Percentiles rank a stretch among this genome's conserved stretches.
These are phyloP conservation scores for Entoloma clypeatum DNA, from an alignment of 1,284 basidiomycete genomes.

Conservation along the genomic window DNA sequence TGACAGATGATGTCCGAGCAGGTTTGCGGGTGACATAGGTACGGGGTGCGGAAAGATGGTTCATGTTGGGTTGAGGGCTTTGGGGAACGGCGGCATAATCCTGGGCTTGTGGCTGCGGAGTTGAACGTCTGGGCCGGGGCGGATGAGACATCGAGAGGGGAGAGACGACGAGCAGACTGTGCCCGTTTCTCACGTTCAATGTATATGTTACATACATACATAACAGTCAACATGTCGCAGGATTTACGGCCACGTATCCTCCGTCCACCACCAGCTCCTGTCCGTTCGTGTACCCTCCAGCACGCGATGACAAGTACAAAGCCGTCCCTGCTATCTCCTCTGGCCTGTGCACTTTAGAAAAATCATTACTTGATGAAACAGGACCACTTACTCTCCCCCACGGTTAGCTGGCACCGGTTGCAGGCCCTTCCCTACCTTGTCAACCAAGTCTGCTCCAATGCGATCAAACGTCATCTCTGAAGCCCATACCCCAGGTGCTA, in stretches of 20 bases:
- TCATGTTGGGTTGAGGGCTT: conserved; percentile 21
- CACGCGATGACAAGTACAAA: conserved; percentile 66
- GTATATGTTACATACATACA: no score
- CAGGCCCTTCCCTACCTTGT: conserved; percentile 53
- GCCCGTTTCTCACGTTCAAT: conserved; percentile 17
- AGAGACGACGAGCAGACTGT: conserved; percentile 18
- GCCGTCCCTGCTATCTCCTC: conserved; percentile 73
- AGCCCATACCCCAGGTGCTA: conserved; percentile 71
- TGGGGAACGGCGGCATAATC: conserved; percentile 36
- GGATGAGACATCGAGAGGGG: conserved; percentile 32
- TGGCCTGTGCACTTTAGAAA: conserved; percentile 50
- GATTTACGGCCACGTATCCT: conserved; percentile 70
- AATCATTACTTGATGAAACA: neutral
- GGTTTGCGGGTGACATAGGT: conserved; percentile 22
- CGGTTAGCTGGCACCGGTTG: conserved; percentile 57
- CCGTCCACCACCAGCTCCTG: conserved; percentile 74
- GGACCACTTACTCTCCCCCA: conserved; percentile 57
- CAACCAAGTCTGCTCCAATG: conserved; percentile 47
- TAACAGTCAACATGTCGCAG: no score
- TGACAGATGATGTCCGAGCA: conserved; percentile 25
- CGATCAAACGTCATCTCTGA: conserved; percentile 69
- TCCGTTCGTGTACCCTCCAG: conserved; percentile 69
- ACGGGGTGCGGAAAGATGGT: conserved; percentile 13
- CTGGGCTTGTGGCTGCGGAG: conserved; percentile 26
- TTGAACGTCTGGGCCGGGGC: conserved; percentile 28